These are phyloP conservation scores for Cadophora malorum DNA, from an alignment of 2,329 filamentous ascomycete genomes.

Conservation along the genomic window DNA sequence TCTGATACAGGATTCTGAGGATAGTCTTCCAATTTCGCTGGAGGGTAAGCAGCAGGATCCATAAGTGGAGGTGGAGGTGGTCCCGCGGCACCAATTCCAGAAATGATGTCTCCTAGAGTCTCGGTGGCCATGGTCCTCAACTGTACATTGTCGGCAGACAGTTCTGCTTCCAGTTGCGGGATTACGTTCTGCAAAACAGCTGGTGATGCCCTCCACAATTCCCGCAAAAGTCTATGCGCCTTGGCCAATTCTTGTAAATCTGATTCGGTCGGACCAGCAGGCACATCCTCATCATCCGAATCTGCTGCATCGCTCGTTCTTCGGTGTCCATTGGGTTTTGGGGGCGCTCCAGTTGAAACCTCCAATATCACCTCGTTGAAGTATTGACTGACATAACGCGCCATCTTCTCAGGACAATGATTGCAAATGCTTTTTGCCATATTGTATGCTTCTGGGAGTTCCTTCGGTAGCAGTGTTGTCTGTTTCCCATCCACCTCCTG, in stretches of 20 bases:
- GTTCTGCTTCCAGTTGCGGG: constrained; percentile 89
- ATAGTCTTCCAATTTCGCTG: constrained; percentile 68
- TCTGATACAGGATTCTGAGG: constrained; percentile 57
- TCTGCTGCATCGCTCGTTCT: constrained; percentile 61
- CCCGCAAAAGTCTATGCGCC: constrained; percentile 85
- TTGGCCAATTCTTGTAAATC: constrained; percentile 89
- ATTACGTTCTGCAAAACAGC: constrained; percentile 91
- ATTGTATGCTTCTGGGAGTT: constrained; percentile 90
- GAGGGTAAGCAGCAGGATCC: constrained; percentile 87
- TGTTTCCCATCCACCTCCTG: constrained; percentile 74
- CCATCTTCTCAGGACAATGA: constrained; percentile 90
- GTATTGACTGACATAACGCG: constrained; percentile 91
- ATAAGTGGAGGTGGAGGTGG: constrained; percentile 74
- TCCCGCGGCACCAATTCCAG: constrained; percentile 90
- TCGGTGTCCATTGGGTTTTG: constrained; percentile 59
- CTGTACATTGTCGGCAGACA: constrained; percentile 87
- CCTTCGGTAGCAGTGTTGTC: constrained; percentile 82
- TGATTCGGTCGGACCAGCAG: constrained; percentile 74
- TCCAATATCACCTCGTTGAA: constrained; percentile 97
- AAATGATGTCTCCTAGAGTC: constrained; percentile 92
- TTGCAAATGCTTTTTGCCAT: constrained; percentile 97
- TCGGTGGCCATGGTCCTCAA: constrained; percentile 88
- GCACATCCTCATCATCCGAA: constrained; percentile 65
- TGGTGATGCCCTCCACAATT: constrained; percentile 92
- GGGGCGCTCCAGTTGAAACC: constrained; percentile 60